Conservation (phyloP, 2,329 filamentous ascomycete genomes). For the Pyricularia pennisetigena region DNA sequence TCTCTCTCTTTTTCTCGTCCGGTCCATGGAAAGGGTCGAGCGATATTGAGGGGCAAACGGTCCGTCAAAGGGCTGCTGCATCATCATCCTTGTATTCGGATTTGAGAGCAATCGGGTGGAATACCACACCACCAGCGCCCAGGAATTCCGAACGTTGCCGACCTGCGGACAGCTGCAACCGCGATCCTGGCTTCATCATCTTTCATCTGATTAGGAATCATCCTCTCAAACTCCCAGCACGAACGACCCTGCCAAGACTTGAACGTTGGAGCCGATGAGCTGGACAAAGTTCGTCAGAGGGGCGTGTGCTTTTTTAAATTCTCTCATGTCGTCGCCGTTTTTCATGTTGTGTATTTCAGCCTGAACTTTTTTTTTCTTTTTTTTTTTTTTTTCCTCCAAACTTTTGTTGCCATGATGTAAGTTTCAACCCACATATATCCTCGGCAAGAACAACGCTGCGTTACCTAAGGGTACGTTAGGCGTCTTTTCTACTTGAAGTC, state of each 20-base stretch:
- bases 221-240: background rate
- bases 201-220: background rate
- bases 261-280: background rate
- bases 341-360: no score
- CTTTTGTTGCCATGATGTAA: background rate
- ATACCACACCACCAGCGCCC: background rate
- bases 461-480: background rate
- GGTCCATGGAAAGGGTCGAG: background rate
- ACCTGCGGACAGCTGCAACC: background rate
- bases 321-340: background rate
- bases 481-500: background rate
- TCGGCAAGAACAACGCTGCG: background rate
- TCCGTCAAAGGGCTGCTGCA: background rate
- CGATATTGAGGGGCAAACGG: background rate
- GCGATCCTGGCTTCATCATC: background rate
- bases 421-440: background rate
- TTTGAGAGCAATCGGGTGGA: no score
- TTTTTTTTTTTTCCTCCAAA: background rate
- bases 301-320: background rate
- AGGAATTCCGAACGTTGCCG: background rate
- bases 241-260: background rate
- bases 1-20: background rate
- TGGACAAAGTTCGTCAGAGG: background rate
- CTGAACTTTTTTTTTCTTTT: no score
- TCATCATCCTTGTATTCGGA: background rate